A percentile compares a stretch with the other conserved stretches of the same genome.
These are phyloP conservation scores for Paecilomyces sp. DNA, from an alignment of 2,329 filamentous ascomycete genomes.

Conservation along the genomic window DNA sequence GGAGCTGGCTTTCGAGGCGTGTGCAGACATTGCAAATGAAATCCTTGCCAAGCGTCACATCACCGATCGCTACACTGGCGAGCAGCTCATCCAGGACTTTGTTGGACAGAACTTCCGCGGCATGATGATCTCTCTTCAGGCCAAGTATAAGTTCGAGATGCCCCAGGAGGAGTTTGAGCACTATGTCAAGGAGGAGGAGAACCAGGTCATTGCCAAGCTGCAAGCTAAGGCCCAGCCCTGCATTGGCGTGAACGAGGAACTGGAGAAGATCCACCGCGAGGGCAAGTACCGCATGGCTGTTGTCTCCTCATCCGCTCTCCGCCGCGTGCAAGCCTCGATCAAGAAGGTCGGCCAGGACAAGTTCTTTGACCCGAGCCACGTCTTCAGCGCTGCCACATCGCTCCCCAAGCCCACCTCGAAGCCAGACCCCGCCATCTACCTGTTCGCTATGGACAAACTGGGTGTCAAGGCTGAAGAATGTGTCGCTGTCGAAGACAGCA, in stretches of 20 bases:
- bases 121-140: constrained; percentile 72
- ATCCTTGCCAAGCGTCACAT: constrained; percentile 64
- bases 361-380: constrained; percentile 67
- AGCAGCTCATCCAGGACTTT: constrained; percentile 74
- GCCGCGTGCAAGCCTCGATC: constrained; percentile 69
- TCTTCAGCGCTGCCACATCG: constrained; percentile 78
- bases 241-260: constrained; percentile 58
- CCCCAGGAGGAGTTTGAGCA: constrained; percentile 59
- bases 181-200: constrained; percentile 72
- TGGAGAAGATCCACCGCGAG: constrained; percentile 56
- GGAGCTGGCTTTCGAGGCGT: constrained; percentile 84
- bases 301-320: constrained; percentile 72
- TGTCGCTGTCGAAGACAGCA: constrained; percentile 82
- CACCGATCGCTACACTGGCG: constrained; percentile 65
- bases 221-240: constrained; percentile 61
- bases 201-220: constrained; percentile 76
- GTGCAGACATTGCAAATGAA: constrained; percentile 80
- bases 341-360: constrained; percentile 71
- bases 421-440: constrained; percentile 84
- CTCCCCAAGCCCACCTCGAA: constrained; percentile 77
- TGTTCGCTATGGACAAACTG: constrained; percentile 66
- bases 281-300: constrained; percentile 69
- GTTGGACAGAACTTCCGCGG: constrained; percentile 92
- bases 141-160: constrained; percentile 69
- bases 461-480: constrained; percentile 64